Conservation (phyloP, 495 filamentous ascomycete genomes). For the Mycothermus thermophilus region DNA sequence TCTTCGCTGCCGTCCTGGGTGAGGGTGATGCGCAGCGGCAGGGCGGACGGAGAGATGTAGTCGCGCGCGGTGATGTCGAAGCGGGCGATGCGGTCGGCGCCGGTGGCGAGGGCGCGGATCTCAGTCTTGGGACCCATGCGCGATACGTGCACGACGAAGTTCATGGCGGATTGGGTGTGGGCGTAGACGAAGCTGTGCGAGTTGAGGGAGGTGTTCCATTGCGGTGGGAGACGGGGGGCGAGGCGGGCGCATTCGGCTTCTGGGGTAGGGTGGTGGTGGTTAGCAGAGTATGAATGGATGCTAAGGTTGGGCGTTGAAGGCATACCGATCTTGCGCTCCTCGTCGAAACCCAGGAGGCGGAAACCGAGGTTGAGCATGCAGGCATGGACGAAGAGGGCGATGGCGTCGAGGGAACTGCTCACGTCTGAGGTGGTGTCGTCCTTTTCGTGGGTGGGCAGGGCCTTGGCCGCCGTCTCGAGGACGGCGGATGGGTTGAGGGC, state of each 20-base stretch:
- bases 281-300: no score
- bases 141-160: constrained; percentile 68
- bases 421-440: constrained; percentile 44
- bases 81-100: constrained; percentile 64
- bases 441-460: constrained; percentile 37
- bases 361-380: constrained; percentile 73
- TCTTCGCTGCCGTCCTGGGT: constrained; percentile 24
- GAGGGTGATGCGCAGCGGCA: constrained; percentile 33
- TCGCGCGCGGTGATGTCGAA: constrained; percentile 66
- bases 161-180: constrained; percentile 76
- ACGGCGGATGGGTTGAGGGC: constrained; percentile 30
- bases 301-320: no score
- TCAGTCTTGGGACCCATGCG: constrained; percentile 74
- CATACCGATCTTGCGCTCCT: constrained; percentile 56
- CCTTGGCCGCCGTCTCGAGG: constrained; percentile 43
- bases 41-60: constrained; percentile 45
- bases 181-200: constrained; percentile 75
- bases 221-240: constrained; percentile 49
- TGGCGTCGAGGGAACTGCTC: constrained; percentile 66
- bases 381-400: constrained; percentile 75
- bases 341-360: constrained; percentile 64
- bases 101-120: constrained; percentile 61
- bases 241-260: constrained; percentile 29
- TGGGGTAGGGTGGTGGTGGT: constrained; percentile 3
- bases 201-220: constrained; percentile 60